A percentile compares a stretch with the other conserved stretches of the same genome.
Evolutionary conservation across 805 yeast species (phyloP).

Genomic region (Kluyveromyces wickerhamii): DNA sequence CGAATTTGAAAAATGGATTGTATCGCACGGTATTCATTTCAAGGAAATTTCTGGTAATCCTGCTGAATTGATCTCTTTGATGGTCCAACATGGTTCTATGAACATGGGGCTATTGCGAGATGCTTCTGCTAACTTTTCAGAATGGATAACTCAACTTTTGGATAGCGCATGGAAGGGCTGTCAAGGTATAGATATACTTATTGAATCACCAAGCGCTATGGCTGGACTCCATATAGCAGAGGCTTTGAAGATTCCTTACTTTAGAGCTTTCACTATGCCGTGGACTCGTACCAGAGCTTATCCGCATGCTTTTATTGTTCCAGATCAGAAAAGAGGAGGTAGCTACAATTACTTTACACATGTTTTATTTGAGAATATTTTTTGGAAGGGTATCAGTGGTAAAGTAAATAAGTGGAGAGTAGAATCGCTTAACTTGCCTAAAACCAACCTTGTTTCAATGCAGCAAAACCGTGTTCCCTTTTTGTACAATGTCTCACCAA

Average conservation of each 20-base stretch:
- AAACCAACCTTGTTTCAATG: constrained; percentile 61
- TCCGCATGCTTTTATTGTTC: constrained; percentile 93
- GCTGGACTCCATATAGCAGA: constrained; percentile 94
- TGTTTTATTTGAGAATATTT: constrained; percentile 83
- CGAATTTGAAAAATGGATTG: constrained; percentile 76
- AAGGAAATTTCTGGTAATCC: constrained; percentile 86
- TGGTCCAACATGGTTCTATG: constrained; percentile 87
- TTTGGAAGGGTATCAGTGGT: constrained; percentile 86
- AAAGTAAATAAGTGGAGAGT: constrained; percentile 87
- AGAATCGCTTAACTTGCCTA: constrained; percentile 51
- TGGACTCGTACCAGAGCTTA: constrained; percentile 95
- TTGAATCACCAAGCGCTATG: constrained; percentile 96
- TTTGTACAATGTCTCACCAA: constrained; percentile 80
- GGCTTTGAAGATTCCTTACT: constrained; percentile 80
- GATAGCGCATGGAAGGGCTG: constrained; percentile 80
- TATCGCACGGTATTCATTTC: constrained; percentile 57
- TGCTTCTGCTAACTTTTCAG: constrained; percentile 68
- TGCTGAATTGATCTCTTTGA: constrained; percentile 79
- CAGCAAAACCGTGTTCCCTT: constrained; percentile 82
- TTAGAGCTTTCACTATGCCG: constrained; percentile 96
- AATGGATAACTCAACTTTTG: constrained; percentile 75
- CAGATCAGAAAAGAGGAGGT: constrained; percentile 89
- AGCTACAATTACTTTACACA: constrained; percentile 89
- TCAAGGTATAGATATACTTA: constrained; percentile 67
- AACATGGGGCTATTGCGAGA: constrained; percentile 77